Percentiles rank a stretch among this genome's conserved stretches.
phyloP scores from a whole-genome alignment of 805 yeast species.

The Monosporozyma unispora region DNA sequence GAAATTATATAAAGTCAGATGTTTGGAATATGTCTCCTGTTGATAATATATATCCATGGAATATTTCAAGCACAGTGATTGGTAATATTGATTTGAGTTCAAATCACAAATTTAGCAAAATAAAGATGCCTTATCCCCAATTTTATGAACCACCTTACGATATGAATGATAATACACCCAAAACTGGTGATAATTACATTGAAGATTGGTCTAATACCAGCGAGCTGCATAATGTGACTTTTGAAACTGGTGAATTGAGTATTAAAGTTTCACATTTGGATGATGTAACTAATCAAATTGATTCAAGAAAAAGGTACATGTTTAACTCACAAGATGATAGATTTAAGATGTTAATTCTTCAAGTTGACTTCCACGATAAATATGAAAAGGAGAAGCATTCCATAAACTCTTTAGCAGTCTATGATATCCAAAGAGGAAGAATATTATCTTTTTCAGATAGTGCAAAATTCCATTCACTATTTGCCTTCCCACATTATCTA shows the following conservation, averaged over 20 bases:
- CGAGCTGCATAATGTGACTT: conserved; percentile 25
- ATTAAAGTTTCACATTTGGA: conserved; percentile 19
- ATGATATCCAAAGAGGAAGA: conserved; percentile 59
- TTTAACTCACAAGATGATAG: conserved; percentile 32
- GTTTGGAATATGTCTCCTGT: conserved; percentile 42
- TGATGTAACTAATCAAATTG: conserved; percentile 12
- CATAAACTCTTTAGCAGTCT: conserved; percentile 49
- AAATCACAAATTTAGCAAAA: conserved; percentile 10
- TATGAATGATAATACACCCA: conserved; percentile 21
- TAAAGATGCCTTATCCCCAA: conserved; percentile 30
- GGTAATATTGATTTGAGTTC: conserved; percentile 34
- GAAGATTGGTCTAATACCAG: conserved; percentile 16
- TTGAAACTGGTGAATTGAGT: conserved; percentile 19
- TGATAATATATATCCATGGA: conserved; percentile 30
- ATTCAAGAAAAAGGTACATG: conserved; percentile 10
- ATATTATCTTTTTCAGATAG: conserved; percentile 49
- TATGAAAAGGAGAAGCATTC: conserved; percentile 42
- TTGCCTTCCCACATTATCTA: conserved; percentile 49
- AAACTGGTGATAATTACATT: conserved; percentile 19
- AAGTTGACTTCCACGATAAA: conserved; percentile 32
- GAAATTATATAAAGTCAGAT: conserved; percentile 33
- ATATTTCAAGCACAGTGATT: conserved; percentile 40
- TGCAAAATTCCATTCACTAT: conserved; percentile 55
- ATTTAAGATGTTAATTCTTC: conserved; percentile 33
- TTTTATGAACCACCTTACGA: conserved; percentile 26